A percentile compares a stretch with the other conserved stretches of the same genome.
These are phyloP conservation scores for Clonostachys solani DNA, from an alignment of 2,329 filamentous ascomycete species.

Conservation along the genomic window DNA sequence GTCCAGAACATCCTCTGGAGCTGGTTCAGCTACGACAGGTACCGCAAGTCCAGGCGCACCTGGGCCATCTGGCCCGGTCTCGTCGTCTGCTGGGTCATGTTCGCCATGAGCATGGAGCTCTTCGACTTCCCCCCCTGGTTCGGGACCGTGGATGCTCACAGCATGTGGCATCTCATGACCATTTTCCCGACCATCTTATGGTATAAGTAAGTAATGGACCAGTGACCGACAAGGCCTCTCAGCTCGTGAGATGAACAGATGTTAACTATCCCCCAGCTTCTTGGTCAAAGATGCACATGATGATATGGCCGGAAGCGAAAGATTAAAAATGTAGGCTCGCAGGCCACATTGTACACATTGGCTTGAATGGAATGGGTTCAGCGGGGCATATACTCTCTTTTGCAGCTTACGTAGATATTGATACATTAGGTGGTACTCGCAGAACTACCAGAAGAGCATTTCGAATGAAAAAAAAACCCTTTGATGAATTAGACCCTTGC, in stretches of 20 bases:
- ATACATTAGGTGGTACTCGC: too few relatives aligned
- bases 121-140: slow-evolving; percentile 86
- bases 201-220: slow-evolving; percentile 73
- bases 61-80: slow-evolving; percentile 91
- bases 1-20: slow-evolving; percentile 83
- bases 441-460: too few relatives aligned
- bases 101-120: slow-evolving; percentile 93
- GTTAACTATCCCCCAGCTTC: slow-evolving; percentile 53
- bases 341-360: too few relatives aligned
- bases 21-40: slow-evolving; percentile 74
- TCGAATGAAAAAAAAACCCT: too few relatives aligned
- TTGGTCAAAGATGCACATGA: slow-evolving; percentile 80
- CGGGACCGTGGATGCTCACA: slow-evolving; percentile 87
- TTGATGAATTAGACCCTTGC: too few relatives aligned
- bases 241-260: slow-evolving; percentile 12
- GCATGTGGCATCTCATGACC: slow-evolving; percentile 92
- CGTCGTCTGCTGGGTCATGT: slow-evolving; percentile 85
- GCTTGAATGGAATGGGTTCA: too few relatives aligned
- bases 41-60: slow-evolving; percentile 61
- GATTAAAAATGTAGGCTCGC: background rate
- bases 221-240: background rate
- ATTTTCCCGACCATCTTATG: slow-evolving; percentile 83
- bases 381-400: too few relatives aligned
- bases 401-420: too few relatives aligned
- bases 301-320: slow-evolving; percentile 64